Evolutionary conservation across 140 eudicot species (phyloP).

Genomic region (Anethum foeniculum): DNA sequence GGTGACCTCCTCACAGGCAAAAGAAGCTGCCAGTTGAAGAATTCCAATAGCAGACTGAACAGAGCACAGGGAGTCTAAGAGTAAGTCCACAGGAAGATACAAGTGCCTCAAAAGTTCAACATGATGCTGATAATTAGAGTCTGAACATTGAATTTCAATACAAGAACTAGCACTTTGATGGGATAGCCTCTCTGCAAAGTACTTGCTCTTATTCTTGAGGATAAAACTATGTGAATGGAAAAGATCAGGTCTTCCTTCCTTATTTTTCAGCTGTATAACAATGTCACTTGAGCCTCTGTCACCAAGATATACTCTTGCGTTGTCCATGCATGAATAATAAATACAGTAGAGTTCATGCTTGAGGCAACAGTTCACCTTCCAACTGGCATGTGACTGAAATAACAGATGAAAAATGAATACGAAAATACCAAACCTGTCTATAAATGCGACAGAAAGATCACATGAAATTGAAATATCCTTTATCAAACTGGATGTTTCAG

Average conservation of each 20-base stretch:
- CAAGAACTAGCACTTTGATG: conserved; percentile 17
- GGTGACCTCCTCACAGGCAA: conserved; percentile 38
- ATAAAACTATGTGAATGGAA: conserved; percentile 44
- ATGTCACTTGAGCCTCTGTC: conserved; percentile 51
- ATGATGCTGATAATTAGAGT: conserved; percentile 44
- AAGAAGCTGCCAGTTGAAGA: conserved; percentile 45
- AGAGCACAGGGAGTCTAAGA: conserved; percentile 58
- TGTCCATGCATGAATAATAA: conserved; percentile 46
- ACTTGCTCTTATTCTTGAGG: conserved; percentile 53
- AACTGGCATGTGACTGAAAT: conserved; percentile 14
- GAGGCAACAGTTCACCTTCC: conserved; percentile 25
- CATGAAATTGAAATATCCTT: not conserved
- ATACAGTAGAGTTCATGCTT: conserved; percentile 39
- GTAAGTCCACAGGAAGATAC: conserved; percentile 35
- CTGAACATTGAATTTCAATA: conserved; percentile 55
- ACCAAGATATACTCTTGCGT: conserved; percentile 25
- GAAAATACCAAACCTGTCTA: not conserved
- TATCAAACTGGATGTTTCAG: not conserved
- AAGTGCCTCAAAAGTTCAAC: conserved; percentile 43
- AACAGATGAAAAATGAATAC: not conserved
- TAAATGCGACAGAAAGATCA: not conserved
- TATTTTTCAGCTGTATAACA: conserved; percentile 39
- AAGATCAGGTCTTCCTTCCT: conserved; percentile 37
- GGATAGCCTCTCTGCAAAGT: conserved; percentile 48
- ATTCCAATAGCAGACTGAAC: conserved; percentile 57